Evolutionary conservation across 805 yeast genomes (phyloP).

Genomic region (Barnettozyma sucrosica): DNA sequence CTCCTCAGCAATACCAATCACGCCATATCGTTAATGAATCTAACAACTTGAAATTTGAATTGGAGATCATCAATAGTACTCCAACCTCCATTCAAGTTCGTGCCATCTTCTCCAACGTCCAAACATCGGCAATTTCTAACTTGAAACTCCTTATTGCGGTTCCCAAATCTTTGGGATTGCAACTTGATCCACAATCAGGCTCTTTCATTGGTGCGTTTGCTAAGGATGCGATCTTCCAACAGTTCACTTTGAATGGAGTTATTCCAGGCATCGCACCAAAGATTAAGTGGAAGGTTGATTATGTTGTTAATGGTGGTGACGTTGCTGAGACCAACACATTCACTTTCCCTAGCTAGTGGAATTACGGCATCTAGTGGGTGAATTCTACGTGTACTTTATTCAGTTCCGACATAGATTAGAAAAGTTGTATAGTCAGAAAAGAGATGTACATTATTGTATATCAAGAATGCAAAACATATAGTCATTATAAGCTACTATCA

Average conservation of each 20-base stretch:
- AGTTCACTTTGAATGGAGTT: constrained; percentile 34
- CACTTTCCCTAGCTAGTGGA: constrained; percentile 25
- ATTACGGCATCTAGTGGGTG: neutral
- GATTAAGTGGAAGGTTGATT: constrained; percentile 71
- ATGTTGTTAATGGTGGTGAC: constrained; percentile 39
- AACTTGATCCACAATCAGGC: constrained; percentile 57
- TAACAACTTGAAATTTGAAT: constrained; percentile 42
- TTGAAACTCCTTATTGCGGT: constrained; percentile 64
- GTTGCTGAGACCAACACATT: constrained; percentile 56
- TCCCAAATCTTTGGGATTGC: constrained; percentile 55
- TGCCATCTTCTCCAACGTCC: constrained; percentile 47
- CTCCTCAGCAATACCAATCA: constrained; percentile 11
- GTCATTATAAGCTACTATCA: neutral
- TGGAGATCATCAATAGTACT: constrained; percentile 34
- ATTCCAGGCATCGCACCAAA: constrained; percentile 41
- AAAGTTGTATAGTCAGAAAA: neutral
- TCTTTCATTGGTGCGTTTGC: constrained; percentile 44
- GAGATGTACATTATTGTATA: neutral
- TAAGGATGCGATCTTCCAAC: constrained; percentile 49
- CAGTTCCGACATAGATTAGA: neutral
- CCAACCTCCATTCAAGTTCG: constrained; percentile 37
- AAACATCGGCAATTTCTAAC: constrained; percentile 38
- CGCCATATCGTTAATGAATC: constrained; percentile 38
- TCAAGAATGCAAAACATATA: neutral
- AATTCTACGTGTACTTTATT: neutral